Evolutionary conservation across 768 basidiomycete genomes (phyloP).

Genomic region (Boletus fagicola): DNA sequence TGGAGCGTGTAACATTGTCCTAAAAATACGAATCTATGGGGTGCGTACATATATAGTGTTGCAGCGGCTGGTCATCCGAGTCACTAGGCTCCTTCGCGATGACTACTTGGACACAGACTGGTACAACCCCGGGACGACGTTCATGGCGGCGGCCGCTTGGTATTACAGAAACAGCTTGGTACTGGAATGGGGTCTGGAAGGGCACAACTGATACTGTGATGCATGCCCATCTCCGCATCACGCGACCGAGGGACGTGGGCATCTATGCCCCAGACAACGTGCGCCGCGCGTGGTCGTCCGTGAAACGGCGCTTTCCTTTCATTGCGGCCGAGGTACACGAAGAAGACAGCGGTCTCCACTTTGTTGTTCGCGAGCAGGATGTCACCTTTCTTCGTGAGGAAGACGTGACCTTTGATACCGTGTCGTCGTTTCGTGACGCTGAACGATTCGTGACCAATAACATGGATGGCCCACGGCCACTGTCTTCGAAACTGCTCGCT

Average conservation of each 20-base stretch:
- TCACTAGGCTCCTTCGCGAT: not conserved
- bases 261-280: conserved; percentile 33
- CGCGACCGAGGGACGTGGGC: conserved; percentile 11
- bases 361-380: conserved; percentile 41
- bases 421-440: conserved; percentile 39
- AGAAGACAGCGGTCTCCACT: conserved; percentile 28
- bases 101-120: conserved; percentile 1
- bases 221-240: conserved; percentile 33
- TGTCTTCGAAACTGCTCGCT: conserved; percentile 26
- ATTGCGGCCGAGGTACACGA: conserved; percentile 31
- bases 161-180: conserved; percentile 34
- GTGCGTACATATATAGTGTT: not conserved
- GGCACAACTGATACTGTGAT: conserved; percentile 46
- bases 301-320: conserved; percentile 50
- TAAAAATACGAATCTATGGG: not conserved
- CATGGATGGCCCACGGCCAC: conserved; percentile 32
- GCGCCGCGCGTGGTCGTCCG: conserved; percentile 40
- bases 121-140: not conserved
- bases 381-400: conserved; percentile 20
- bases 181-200: conserved; percentile 37
- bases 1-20: not conserved
- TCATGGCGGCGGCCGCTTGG: conserved; percentile 30
- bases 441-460: conserved; percentile 30
- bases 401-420: conserved; percentile 39
- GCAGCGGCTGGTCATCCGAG: not conserved